Evolutionary conservation across 2,329 filamentous ascomycete species (phyloP), one percentile per base, ranked within the genome.

Genomic region (Pezizomycotina sp.): DNA sequence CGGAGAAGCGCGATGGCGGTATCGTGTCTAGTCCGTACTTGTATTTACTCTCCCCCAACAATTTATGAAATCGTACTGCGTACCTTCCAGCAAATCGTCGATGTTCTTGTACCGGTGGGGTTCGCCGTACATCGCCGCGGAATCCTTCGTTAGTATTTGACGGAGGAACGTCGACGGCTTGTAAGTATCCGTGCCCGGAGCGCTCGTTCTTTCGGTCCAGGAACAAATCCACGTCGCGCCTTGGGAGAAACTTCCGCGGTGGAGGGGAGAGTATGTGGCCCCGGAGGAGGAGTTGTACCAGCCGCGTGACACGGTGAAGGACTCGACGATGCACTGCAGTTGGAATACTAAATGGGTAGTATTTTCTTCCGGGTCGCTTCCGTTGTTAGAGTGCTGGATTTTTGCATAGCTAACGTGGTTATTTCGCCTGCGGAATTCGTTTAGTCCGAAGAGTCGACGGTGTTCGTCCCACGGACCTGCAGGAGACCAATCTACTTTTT

Each of bases 261-360:
- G 62, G 59, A 7, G 52, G 23, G 21, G 27, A 40, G 2, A 63
- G 27, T 6, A 60, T 38, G 47, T 63, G 58, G 0, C 59, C 58
- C 9, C 37, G 29, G 3, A 60, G 19, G 22, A 32, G 21, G 6
- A 30, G 31, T 45, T 51, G 1, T 49, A 52, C 63, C 64, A 67
- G 3, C 63, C 62, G 1, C 57, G 58, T 8, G 57, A 64, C 1
- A 60, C 52, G 2, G 55, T 53, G 22, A 64, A 51, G 1, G 63
- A 61, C 40, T 68, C 64, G 8, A 66, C 56, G 21, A 68, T 63
- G 38, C 59, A 62, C 42, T 67, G 62, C 0, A 68, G 51, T 23
- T 66, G 57, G 38, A 68, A 65, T 1, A 68, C 60, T 41, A 61
- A 58, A 21, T 62, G 60, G 63, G 62, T 1, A 60, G 50, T 10